Conservation (phyloP, 1,139 yeast species). For the Lodderomyces metapsilosis region DNA sequence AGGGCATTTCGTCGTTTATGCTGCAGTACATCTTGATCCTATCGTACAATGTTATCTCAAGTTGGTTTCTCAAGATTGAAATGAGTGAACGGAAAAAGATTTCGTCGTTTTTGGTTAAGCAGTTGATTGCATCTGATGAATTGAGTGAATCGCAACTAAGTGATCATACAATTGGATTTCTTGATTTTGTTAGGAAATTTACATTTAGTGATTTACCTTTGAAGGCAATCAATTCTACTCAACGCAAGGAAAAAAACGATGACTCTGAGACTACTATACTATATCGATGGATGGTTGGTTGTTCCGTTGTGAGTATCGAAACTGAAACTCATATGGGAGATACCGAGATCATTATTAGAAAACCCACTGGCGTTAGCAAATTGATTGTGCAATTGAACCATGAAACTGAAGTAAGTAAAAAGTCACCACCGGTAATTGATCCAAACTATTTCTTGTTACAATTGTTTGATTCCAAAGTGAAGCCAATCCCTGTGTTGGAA, state of each 20-base stretch:
- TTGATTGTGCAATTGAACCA: slow-evolving; percentile 47
- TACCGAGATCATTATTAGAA: slow-evolving; percentile 51
- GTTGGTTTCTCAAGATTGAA: slow-evolving; percentile 71
- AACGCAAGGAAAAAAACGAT: slow-evolving; percentile 15
- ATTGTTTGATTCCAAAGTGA: slow-evolving; percentile 23
- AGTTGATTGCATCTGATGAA: slow-evolving; percentile 43
- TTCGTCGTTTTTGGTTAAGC: slow-evolving; percentile 62
- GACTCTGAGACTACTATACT: slow-evolving; percentile 19
- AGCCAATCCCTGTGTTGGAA: slow-evolving; percentile 40
- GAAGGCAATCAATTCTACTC: slow-evolving; percentile 32
- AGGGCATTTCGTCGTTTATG: slow-evolving; percentile 45
- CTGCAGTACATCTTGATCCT: slow-evolving; percentile 61
- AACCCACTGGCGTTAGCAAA: slow-evolving; percentile 66
- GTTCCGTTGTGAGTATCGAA: slow-evolving; percentile 55
- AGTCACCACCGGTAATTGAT: slow-evolving; percentile 13
- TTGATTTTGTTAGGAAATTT: slow-evolving; percentile 69
- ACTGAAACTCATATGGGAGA: slow-evolving; percentile 55
- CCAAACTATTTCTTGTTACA: slow-evolving; percentile 36
- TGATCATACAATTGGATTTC: slow-evolving; percentile 59
- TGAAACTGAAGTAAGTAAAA: slow-evolving; percentile 9
- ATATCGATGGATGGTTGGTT: slow-evolving; percentile 64
- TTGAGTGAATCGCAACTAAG: slow-evolving; percentile 24
- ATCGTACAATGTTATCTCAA: slow-evolving; percentile 67
- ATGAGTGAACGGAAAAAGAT: slow-evolving; percentile 57
- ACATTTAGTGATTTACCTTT: slow-evolving; percentile 66